phyloP scores from a whole-genome alignment of 257 asterid species.

The Coffea eugenioides region DNA sequence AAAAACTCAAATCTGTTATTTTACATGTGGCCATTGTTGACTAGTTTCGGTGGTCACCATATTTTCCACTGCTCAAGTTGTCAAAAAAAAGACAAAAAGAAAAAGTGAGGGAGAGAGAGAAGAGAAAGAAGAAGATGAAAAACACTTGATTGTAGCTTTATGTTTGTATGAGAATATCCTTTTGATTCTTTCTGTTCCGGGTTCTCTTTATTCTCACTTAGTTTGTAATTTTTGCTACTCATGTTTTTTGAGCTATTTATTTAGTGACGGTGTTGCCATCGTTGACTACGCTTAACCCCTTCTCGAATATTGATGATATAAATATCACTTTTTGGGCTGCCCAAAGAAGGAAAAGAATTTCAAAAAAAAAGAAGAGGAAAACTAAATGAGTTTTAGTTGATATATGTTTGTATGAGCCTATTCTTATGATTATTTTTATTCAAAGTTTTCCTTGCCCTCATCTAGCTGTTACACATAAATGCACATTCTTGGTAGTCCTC shows the following conservation, averaged over 20 bases:
- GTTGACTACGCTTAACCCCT: not conserved
- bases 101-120: no score
- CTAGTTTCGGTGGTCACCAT: not conserved
- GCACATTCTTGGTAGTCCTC: not conserved
- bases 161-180: not conserved
- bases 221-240: not conserved
- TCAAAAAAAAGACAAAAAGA: not conserved
- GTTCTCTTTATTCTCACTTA: not conserved
- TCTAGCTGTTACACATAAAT: slow-evolving; percentile 1
- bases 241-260: not conserved
- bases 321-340: not conserved
- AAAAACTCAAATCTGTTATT: not conserved
- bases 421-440: not conserved
- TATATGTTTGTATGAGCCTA: not conserved
- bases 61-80: not conserved
- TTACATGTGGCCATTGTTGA: not conserved
- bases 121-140: not conserved
- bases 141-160: not conserved
- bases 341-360: not conserved
- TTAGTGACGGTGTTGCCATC: not conserved
- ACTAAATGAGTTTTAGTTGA: not conserved
- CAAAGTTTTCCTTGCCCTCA: not conserved
- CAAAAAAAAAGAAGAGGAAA: not conserved
- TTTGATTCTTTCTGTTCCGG: not conserved
- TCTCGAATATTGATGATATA: not conserved